Base-by-base conservation (phyloP, 169 alveolate species). In the Eimeria maxima region DNA sequence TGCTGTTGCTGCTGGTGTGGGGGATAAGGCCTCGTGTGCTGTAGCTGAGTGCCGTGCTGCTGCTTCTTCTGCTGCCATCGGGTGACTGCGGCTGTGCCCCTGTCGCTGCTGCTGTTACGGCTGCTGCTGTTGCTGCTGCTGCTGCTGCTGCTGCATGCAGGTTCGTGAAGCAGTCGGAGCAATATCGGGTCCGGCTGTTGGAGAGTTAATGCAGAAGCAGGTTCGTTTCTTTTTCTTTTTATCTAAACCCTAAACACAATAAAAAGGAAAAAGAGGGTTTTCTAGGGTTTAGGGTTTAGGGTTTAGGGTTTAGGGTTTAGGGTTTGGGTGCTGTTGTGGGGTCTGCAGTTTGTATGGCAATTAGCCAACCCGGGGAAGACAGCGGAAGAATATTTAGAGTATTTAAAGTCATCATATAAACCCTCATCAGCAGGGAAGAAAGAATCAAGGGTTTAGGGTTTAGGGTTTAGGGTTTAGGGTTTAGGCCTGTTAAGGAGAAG, bases 331-430 rank as follows among this genome's bases (percentile, higher is more conserved):
- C 33, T 65, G 76, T 20, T 65, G 76, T 65, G 76, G 13, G 13
- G 76, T 4, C 20, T 73, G 84, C 6, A 90, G 95, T 44, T 42
- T 42, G 18, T 38, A 7, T 90, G 95, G 95, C 95, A 90, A 33
- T 53, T 90, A 38, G 95, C 88, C 42, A 44, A 90, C 57, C 95
- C 95, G 38, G 73, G 69, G 44, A 67, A 67, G 29, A 27, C 95
- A 24, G 89, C 76, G 16, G 95, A 33, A 57, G 88, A 67, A 42
- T 90, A 53, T 80, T 50, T 38, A 47, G 44, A 14, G 13, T 42
- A 87, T 60, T 44, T 87, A 57, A 45, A 27, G 22, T 50, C 18
- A 7, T 11, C 11, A 5, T 11, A 50, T 50, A 5, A 50, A 11
- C 5, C 57, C 57, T n/a, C n/a, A n/a, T n/a, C n/a, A n/a, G 57